Evolutionary conservation across 257 asterid species (phyloP), one percentile per base, ranked within the genome.

Genomic region (Fraxinus cuspidata): DNA sequence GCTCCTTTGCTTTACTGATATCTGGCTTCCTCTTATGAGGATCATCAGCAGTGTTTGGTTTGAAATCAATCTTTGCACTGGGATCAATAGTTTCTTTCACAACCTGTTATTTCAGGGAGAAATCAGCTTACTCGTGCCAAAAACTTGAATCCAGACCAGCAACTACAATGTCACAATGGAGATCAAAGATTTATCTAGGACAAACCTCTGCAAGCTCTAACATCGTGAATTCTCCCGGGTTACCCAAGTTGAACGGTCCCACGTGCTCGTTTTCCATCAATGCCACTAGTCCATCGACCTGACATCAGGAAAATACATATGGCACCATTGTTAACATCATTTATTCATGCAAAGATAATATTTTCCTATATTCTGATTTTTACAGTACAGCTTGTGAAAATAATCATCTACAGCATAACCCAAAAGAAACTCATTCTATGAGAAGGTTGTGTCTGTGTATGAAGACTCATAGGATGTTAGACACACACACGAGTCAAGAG

Each of bases 21-120:
- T 96, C 98, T 15, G 99, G 99, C 78, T 96, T 96, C 82, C 99
- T 89, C 88, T 93, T 93, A 78, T 96, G 99, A 81, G 99, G 99
- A 83, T 92, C 99, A 74, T 96, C 98, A 32, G 95, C 99, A 4
- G 99, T 96, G 91, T 96, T 96, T 7, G 92, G 87, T 84, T 76
- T 93, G 86, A 90, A 94, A 75, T 87, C 97, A 16, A 96, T 90
- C 0, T 87, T 83, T 4, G 98, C 97, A 71, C 98, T 90, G 4
- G 98, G 89, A 84, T 93, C 99, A 35, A 96, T 90, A 71, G 92
- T 89, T 86, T 94, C 97, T 87, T 94, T 96, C 10, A 96, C 98
- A 42, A 96, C 97, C 99, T 96, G 83, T 81, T 71, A 71, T 77
- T 58, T 44, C 74, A 67, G 25, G 31, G 80, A 74, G 49, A 71